A percentile compares a stretch with the other conserved stretches of the same genome.
These are phyloP conservation scores for Lepidium didymum DNA, from an alignment of 345 rosid genomes.

Conservation along the genomic window DNA sequence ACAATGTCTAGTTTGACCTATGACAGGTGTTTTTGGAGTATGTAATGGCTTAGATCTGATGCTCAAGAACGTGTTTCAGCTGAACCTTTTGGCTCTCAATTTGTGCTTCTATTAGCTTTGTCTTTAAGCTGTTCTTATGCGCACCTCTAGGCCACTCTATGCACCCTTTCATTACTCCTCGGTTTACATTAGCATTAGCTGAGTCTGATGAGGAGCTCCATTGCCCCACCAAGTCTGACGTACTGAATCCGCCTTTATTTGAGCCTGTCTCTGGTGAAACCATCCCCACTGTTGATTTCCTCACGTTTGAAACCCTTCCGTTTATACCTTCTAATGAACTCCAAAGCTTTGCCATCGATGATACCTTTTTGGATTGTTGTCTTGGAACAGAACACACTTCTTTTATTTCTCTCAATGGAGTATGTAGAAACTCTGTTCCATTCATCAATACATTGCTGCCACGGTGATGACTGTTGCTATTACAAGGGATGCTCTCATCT, in stretches of 20 bases:
- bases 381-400: constrained; percentile 55
- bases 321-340: constrained; percentile 43
- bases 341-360: constrained; percentile 87
- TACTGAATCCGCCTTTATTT: constrained; percentile 47
- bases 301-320: constrained; percentile 59
- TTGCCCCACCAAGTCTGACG: constrained; percentile 41
- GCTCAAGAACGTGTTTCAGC: constrained; percentile 75
- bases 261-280: constrained; percentile 51
- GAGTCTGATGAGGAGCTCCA: constrained; percentile 77
- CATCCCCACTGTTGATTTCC: constrained; percentile 46
- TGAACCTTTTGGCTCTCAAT: constrained; percentile 76
- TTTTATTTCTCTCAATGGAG: constrained; percentile 49
- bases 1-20: background rate
- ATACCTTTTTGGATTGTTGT: constrained; percentile 48
- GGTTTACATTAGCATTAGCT: constrained; percentile 48
- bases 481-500: constrained; percentile 50
- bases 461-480: constrained; percentile 34
- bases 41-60: constrained; percentile 48
- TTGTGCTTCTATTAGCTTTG: constrained; percentile 85
- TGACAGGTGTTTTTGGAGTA: background rate
- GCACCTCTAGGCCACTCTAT: constrained; percentile 84
- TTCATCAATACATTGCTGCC: constrained; percentile 47
- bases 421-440: constrained; percentile 51
- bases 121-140: constrained; percentile 72
- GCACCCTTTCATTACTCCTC: constrained; percentile 88